A percentile compares a stretch with the other conserved stretches of the same genome.
phyloP scores from a whole-genome alignment of 306 rosid genomes.

The Macrotyloma uniflorum region DNA sequence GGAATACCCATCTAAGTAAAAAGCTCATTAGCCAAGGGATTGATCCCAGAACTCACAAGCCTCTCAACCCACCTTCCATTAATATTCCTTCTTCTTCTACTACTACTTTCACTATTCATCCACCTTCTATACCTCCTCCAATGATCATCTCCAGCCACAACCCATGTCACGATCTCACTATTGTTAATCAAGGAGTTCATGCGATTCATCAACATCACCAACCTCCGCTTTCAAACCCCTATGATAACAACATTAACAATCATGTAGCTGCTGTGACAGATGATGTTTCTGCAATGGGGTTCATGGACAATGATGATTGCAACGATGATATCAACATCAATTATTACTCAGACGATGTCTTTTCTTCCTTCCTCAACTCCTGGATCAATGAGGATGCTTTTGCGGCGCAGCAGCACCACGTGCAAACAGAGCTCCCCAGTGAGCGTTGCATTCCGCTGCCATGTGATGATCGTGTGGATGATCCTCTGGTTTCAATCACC shows the following conservation, averaged over 20 bases:
- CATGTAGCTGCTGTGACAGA: neutral
- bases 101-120: neutral
- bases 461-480: constrained; percentile 24
- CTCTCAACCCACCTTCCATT: constrained; percentile 39
- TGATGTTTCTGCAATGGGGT: constrained; percentile 37
- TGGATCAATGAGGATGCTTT: constrained; percentile 75
- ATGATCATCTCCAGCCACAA: neutral
- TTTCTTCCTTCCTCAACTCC: constrained; percentile 79
- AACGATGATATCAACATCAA: constrained; percentile 37
- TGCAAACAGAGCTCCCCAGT: constrained; percentile 27
- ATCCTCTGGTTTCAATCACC: constrained; percentile 32
- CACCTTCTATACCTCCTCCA: neutral
- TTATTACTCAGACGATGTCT: constrained; percentile 60
- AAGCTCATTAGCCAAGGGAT: constrained; percentile 89
- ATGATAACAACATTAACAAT: neutral
- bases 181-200: neutral
- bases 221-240: neutral
- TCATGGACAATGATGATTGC: constrained; percentile 32
- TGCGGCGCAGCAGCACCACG: constrained; percentile 41
- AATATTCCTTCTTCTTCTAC: neutral
- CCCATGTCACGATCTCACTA: neutral
- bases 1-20: constrained; percentile 95
- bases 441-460: constrained; percentile 10
- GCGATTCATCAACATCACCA: neutral
- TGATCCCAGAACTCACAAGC: constrained; percentile 93